A percentile compares a stretch with the other conserved stretches of the same genome.
Evolutionary conservation across 1,284 basidiomycete genomes (phyloP).

Genomic region (Pterulicium gracile): DNA sequence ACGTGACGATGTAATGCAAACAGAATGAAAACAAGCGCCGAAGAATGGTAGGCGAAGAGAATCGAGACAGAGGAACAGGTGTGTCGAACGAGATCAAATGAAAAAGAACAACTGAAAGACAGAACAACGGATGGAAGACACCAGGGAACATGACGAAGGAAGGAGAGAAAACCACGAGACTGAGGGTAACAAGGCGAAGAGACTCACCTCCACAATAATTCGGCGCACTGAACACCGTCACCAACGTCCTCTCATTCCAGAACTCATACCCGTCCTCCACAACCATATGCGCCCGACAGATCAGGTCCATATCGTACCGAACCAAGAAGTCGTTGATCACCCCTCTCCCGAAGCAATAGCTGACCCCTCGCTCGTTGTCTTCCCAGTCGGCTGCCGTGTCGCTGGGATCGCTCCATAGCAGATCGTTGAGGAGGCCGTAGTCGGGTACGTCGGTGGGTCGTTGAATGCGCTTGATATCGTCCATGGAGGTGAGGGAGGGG

Average conservation of each 20-base stretch:
- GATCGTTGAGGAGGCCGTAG: constrained; percentile 94
- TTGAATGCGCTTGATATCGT: constrained; percentile 97
- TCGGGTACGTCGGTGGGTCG: constrained; percentile 99
- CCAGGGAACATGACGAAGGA: no score
- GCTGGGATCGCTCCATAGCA: constrained; percentile 97
- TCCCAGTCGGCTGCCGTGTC: constrained; percentile 99
- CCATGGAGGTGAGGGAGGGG: constrained; percentile 96
- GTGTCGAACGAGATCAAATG: constrained; percentile 8
- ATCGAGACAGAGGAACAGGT: background rate
- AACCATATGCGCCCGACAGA: constrained; percentile 99
- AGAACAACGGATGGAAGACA: background rate
- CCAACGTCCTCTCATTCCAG: constrained; percentile 97
- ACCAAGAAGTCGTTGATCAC: constrained; percentile 95
- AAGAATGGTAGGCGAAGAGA: constrained; percentile 7
- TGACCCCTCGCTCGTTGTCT: constrained; percentile 99
- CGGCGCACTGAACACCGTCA: constrained; percentile 97
- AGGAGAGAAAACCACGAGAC: constrained; percentile 8
- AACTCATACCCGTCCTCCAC: constrained; percentile 99
- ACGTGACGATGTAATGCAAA: no score
- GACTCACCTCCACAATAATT: constrained; percentile 92
- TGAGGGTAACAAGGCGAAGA: constrained; percentile 7
- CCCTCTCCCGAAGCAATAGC: constrained; percentile 97
- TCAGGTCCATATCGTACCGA: constrained; percentile 96
- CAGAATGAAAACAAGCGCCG: no score
- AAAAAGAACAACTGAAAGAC: background rate